A percentile compares a stretch with the other conserved stretches of the same genome.
phyloP scores from a whole-genome alignment of 2,329 filamentous ascomycete species.

The Beauveria australis region DNA sequence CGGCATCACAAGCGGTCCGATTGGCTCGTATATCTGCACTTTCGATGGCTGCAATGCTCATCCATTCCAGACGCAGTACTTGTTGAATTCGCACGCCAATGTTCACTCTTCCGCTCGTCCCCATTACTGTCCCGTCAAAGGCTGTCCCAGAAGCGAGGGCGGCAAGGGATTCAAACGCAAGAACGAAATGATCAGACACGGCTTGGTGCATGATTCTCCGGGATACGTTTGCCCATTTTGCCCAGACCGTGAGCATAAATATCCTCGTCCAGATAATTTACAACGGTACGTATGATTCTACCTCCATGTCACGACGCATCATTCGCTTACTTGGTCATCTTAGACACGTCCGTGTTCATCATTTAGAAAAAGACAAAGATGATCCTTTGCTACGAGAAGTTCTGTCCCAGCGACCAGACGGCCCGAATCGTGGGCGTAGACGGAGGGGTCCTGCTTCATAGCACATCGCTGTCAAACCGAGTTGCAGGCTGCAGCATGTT shows the following conservation, averaged over 20 bases:
- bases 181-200: slow-evolving; percentile 67
- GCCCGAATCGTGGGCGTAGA: slow-evolving; percentile 70
- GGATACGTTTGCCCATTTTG: slow-evolving; percentile 97
- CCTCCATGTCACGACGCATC: not conserved
- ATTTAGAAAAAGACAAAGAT: slow-evolving; percentile 82
- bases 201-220: slow-evolving; percentile 86
- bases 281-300: slow-evolving; percentile 59
- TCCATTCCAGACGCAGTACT: slow-evolving; percentile 69
- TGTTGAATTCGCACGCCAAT: slow-evolving; percentile 72
- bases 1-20: slow-evolving; percentile 43
- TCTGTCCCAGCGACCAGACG: slow-evolving; percentile 76
- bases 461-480: too few species aligned
- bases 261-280: slow-evolving; percentile 90
- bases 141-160: slow-evolving; percentile 53
- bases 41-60: slow-evolving; percentile 57
- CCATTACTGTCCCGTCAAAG: slow-evolving; percentile 56
- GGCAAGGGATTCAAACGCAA: slow-evolving; percentile 65
- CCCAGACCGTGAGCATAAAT: slow-evolving; percentile 85
- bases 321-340: not conserved
- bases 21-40: slow-evolving; percentile 50
- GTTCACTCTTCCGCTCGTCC: slow-evolving; percentile 59
- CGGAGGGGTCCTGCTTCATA: slow-evolving; percentile 46
- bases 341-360: slow-evolving; percentile 89
- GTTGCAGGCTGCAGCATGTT: not conserved
- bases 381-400: slow-evolving; percentile 76